These are phyloP conservation scores for Amaranthus palmeri DNA, from an alignment of 148 eudicot species.

Conservation along the genomic window DNA sequence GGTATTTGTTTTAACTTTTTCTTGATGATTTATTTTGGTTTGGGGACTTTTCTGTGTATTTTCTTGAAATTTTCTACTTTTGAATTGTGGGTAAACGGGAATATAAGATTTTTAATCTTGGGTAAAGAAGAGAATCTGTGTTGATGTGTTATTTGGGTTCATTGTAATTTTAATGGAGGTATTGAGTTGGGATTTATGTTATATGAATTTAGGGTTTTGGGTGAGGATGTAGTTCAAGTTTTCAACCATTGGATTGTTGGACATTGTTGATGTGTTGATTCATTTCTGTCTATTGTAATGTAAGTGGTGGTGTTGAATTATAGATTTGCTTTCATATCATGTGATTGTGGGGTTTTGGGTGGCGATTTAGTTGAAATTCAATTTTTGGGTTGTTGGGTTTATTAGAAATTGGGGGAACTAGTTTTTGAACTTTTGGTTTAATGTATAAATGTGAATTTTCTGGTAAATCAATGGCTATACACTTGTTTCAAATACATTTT, in stretches of 20 bases:
- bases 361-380: background rate
- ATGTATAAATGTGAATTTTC: background rate
- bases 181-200: background rate
- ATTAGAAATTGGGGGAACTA: conserved; percentile 1
- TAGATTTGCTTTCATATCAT: too few relatives aligned
- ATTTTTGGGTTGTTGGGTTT: too few relatives aligned
- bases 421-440: background rate
- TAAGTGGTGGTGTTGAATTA: too few relatives aligned
- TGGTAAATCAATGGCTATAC: background rate
- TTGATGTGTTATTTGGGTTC: background rate
- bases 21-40: background rate
- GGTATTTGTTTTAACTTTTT: conserved; percentile 30
- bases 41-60: background rate
- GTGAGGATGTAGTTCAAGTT: background rate
- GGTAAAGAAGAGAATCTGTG: background rate
- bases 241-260: background rate
- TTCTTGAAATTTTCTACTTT: conserved; percentile 5
- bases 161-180: background rate
- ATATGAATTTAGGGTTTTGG: background rate
- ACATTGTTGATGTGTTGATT: too few relatives aligned
- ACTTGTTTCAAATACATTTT: background rate
- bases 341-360: background rate
- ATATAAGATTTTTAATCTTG: background rate
- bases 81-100: conserved; percentile 6
- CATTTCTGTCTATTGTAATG: too few relatives aligned